A percentile compares a stretch with the other conserved stretches of the same genome.
These are phyloP conservation scores for Zygnema cylindricum DNA, from an alignment of 139 green algal species.

Conservation along the genomic window DNA sequence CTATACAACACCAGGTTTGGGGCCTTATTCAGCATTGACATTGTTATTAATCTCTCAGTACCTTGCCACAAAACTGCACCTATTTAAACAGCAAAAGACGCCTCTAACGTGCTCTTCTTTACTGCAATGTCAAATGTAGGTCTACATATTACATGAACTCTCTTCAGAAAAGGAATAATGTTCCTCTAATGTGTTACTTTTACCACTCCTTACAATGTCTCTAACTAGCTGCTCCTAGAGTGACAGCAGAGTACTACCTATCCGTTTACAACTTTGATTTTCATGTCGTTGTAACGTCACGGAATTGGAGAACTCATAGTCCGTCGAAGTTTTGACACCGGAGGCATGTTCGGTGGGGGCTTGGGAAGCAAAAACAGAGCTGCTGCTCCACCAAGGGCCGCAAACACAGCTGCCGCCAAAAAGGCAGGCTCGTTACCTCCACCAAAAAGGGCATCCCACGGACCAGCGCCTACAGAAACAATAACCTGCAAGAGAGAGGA, in stretches of 20 bases:
- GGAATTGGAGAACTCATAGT: constrained; percentile 41
- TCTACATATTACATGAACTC: neutral
- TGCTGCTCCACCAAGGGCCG: constrained; percentile 25
- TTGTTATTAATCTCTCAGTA: neutral
- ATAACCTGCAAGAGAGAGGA: constrained; percentile 45
- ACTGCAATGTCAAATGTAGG: neutral
- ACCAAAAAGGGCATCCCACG: constrained; percentile 56
- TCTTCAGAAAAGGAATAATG: neutral
- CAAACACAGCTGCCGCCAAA: constrained; percentile 45
- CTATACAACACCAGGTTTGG: neutral
- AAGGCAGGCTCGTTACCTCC: constrained; percentile 59
- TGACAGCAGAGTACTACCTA: neutral
- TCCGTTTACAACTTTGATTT: neutral
- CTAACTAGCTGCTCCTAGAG: neutral
- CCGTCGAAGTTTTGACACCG: constrained; percentile 11
- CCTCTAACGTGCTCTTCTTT: neutral
- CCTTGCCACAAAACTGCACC: neutral
- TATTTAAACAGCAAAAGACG: neutral
- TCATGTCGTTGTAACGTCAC: too few relatives aligned
- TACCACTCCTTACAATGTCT: too few relatives aligned
- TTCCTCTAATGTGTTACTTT: neutral
- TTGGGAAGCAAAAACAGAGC: constrained; percentile 36
- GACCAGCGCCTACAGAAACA: constrained; percentile 40
- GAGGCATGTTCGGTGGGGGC: constrained; percentile 31
- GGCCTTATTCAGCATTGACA: neutral